Evolutionary conservation across 805 yeast species (phyloP), one percentile per base, ranked within the genome.

Genomic region (Starmerella davenportii): DNA sequence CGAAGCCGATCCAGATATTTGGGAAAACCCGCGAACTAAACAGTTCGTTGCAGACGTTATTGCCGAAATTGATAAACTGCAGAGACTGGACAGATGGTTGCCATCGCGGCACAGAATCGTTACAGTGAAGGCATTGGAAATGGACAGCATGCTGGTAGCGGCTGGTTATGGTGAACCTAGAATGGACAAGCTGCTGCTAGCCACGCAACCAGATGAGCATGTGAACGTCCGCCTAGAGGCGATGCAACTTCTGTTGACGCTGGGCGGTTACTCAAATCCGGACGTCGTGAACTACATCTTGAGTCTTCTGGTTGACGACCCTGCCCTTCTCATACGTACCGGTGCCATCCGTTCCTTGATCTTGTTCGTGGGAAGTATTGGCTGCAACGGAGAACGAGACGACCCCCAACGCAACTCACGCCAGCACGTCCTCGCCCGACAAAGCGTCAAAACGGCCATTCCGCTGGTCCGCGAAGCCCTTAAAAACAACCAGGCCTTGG

Each of bases 81-180:
- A 74, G 47, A 73, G 84, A 44, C 66, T 90, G 59, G 96, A 87
- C 51, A 74, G 70, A 32, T 82, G 92, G 92, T 65, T 77, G 5
- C 87, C 95, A 1, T 76, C 93, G 0, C 72, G 69, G 44, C 76
- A 72, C 38, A 54, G 67, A 41, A 44, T 65, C 28, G 61, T 79
- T 30, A 65, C 84, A 15, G 57, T 63, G 21, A 60, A 70, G 4
- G 70, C 84, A 21, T 48, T 84, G 18, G 56, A 59, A 30, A 75
- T 71, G 45, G 79, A 76, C 45, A 64, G 79, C 31, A 56, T 62
- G 28, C 58, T 90, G 31, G 73, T 77, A 0, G 55, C 67, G 11
- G 60, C 61, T 16, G 81, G 82, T 0, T 56, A 73, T 8, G 61
- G 69, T 18, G 58, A 62, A 4, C 53, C 77, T 9, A 53, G 70